A percentile compares a stretch with the other conserved stretches of the same genome.
phyloP scores from a whole-genome alignment of 129 eudicot species.

The Cynara cardunculus region DNA sequence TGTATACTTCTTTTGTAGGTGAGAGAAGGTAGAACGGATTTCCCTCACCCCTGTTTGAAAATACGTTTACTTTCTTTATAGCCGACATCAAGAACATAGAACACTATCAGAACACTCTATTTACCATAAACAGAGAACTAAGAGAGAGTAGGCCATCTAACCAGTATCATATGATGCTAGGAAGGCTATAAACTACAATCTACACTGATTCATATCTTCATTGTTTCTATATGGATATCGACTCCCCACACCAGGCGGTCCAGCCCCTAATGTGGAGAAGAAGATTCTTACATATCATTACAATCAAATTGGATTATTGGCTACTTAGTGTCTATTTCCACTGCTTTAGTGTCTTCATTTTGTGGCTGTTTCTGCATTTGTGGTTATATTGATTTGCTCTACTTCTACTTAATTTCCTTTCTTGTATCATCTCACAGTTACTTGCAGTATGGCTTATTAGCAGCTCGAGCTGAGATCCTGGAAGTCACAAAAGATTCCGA shows the following conservation, averaged over 20 bases:
- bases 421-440: slow-evolving; percentile 49
- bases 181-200: background rate
- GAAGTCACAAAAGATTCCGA: slow-evolving; percentile 55
- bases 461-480: slow-evolving; percentile 98
- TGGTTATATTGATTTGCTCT: background rate
- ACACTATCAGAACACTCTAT: background rate
- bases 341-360: background rate
- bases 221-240: background rate
- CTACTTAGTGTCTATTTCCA: background rate
- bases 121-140: background rate
- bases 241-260: background rate
- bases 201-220: background rate
- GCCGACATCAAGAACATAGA: background rate
- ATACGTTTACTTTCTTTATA: background rate
- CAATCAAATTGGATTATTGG: background rate
- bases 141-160: background rate
- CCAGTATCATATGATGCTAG: background rate
- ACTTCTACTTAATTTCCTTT: background rate
- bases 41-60: background rate
- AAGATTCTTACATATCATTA: background rate
- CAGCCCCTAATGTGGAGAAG: background rate
- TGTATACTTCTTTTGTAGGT: background rate
- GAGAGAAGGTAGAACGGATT: background rate
- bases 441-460: slow-evolving; percentile 91
- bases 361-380: background rate